These are phyloP conservation scores for Bromus sterilis DNA, from an alignment of 176 grass and related monocot species.

Conservation along the genomic window DNA sequence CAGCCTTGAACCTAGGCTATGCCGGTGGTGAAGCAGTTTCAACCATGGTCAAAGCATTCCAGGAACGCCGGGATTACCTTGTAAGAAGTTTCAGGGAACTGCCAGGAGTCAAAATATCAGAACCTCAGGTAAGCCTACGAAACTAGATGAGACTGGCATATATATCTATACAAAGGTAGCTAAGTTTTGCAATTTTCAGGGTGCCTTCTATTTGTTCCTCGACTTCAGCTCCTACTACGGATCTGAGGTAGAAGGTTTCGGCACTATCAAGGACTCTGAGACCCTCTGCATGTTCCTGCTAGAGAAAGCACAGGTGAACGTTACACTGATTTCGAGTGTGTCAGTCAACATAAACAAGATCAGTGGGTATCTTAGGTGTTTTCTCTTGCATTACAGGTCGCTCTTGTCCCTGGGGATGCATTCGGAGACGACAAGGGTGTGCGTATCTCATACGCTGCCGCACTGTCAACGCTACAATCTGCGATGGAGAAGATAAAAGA, in stretches of 20 bases:
- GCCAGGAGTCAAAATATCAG: constrained; percentile 74
- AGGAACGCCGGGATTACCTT: constrained; percentile 77
- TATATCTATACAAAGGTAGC: not conserved
- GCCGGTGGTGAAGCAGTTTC: constrained; percentile 81
- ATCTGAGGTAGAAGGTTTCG: constrained; percentile 76
- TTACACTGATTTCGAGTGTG: not conserved
- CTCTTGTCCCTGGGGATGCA: constrained; percentile 81
- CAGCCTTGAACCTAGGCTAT: constrained; percentile 83
- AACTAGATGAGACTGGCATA: not conserved
- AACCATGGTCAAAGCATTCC: constrained; percentile 92
- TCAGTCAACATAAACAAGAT: not conserved
- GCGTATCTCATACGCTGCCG: constrained; percentile 84
- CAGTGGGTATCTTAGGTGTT: not conserved
- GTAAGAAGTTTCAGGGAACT: constrained; percentile 68
- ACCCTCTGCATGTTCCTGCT: constrained; percentile 80
- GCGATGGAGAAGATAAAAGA: constrained; percentile 76
- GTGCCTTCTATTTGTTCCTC: constrained; percentile 87
- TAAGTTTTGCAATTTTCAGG: constrained; percentile 48
- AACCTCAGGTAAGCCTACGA: constrained; percentile 49
- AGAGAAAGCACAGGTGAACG: constrained; percentile 67
- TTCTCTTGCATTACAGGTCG: constrained; percentile 45
- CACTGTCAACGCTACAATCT: constrained; percentile 60
- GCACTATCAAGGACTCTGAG: constrained; percentile 66
- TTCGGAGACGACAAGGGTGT: constrained; percentile 84
- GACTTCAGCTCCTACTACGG: constrained; percentile 90